Conservation (phyloP, 164 flowering plant genomes). For the Aristolochia californica region DNA sequence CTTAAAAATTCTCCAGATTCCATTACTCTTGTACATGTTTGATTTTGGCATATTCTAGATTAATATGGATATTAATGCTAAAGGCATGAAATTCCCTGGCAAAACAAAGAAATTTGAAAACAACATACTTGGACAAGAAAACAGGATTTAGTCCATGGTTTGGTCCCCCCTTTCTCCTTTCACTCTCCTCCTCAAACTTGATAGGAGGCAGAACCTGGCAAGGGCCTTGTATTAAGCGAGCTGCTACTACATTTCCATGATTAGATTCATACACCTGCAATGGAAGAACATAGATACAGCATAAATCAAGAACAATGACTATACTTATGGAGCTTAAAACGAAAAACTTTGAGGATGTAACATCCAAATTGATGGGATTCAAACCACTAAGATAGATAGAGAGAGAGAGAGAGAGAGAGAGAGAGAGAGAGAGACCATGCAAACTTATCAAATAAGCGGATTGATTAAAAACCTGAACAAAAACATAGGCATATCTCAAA, state of each 20-base stretch:
- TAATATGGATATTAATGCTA: no score
- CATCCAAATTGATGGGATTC: no score
- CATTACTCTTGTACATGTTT: neutral
- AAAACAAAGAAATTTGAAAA: neutral
- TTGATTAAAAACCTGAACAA: no score
- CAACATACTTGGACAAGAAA: constrained; percentile 56
- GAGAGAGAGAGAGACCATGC: no score
- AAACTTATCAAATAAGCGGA: no score
- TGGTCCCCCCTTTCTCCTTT: constrained; percentile 27
- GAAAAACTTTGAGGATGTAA: no score
- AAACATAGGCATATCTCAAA: no score
- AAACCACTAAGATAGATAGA: no score
- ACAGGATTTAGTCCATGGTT: constrained; percentile 28
- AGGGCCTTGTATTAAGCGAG: constrained; percentile 47
- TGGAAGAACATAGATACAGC: constrained; percentile 3
- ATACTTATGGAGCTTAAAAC: no score
- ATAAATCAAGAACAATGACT: no score
- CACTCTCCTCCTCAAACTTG: constrained; percentile 41
- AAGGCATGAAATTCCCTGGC: neutral
- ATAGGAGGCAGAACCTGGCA: constrained; percentile 56
- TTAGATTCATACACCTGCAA: constrained; percentile 62
- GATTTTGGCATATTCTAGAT: neutral
- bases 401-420: no score
- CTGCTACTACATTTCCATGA: constrained; percentile 31
- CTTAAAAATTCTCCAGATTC: no score